A percentile compares a stretch with the other conserved stretches of the same genome.
phyloP scores from a whole-genome alignment of 2,329 filamentous ascomycete genomes.

The Pyricularia sp. region DNA sequence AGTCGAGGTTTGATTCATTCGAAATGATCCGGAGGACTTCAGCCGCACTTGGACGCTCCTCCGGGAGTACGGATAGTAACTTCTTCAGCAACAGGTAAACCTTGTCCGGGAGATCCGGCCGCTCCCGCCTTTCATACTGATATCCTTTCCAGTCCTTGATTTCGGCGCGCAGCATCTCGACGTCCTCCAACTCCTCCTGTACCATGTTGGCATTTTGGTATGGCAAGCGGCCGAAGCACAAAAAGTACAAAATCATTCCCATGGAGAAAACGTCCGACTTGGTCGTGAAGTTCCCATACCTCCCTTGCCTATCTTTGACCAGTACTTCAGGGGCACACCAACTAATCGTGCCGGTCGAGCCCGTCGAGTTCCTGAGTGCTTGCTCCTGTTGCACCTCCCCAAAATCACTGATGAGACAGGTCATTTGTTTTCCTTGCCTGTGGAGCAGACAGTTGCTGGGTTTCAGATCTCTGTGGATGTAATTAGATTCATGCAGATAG shows the following conservation, averaged over 20 bases:
- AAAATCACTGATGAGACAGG: constrained; percentile 92
- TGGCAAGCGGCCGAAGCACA: constrained; percentile 86
- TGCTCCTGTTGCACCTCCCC: constrained; percentile 89
- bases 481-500: constrained; percentile 82
- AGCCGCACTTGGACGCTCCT: constrained; percentile 70
- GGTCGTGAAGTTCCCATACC: constrained; percentile 86
- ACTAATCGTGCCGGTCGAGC: constrained; percentile 90
- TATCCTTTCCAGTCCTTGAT: constrained; percentile 86
- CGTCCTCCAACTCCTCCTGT: constrained; percentile 85
- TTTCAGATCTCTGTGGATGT: constrained; percentile 93
- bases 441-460: constrained; percentile 92
- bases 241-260: constrained; percentile 97
- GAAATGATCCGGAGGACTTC: constrained; percentile 77
- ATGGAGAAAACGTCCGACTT: constrained; percentile 98
- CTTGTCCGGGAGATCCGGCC: constrained; percentile 75
- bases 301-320: constrained; percentile 55
- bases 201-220: constrained; percentile 77
- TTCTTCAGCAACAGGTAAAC: constrained; percentile 78
- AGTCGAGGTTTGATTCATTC: constrained; percentile 46
- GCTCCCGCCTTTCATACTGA: constrained; percentile 61
- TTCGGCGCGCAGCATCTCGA: constrained; percentile 75
- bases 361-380: constrained; percentile 74
- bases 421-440: constrained; percentile 58
- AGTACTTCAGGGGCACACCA: constrained; percentile 96
- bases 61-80: constrained; percentile 68